Conservation (phyloP, 176 grass and related monocot genomes). For the Hyparrhenia diplandra region DNA sequence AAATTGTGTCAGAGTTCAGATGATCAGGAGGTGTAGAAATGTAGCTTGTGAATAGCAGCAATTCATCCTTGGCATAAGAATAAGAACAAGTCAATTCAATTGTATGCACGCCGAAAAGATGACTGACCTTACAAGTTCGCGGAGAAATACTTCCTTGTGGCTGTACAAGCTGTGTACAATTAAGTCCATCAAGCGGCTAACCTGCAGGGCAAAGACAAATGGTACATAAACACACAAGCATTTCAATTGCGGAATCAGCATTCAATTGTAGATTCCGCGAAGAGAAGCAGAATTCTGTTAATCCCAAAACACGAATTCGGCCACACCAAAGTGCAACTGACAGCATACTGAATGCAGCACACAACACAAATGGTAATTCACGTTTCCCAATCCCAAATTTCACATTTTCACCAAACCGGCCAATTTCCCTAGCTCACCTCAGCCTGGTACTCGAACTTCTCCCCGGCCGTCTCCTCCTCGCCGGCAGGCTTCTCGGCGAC, state of each 20-base stretch:
- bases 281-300: not conserved
- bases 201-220: conserved; percentile 50
- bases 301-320: not conserved
- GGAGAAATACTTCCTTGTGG: conserved; percentile 96
- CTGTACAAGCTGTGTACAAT: conserved; percentile 94
- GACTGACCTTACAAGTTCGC: conserved; percentile 90
- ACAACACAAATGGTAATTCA: not conserved
- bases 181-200: conserved; percentile 85
- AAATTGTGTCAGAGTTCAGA: not conserved
- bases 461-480: conserved; percentile 51
- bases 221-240: not conserved
- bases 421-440: conserved; percentile 44
- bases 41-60: not conserved
- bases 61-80: not conserved
- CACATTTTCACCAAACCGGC: not conserved
- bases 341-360: not conserved
- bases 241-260: not conserved
- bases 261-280: not conserved
- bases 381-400: not conserved
- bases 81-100: not conserved
- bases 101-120: not conserved
- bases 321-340: not conserved
- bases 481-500: conserved; percentile 64
- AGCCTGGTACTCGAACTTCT: conserved; percentile 96
- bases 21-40: not conserved